Evolutionary conservation across 2,329 filamentous ascomycete species (phyloP), one percentile per base, ranked within the genome.

Genomic region (Camillea tinctor): DNA sequence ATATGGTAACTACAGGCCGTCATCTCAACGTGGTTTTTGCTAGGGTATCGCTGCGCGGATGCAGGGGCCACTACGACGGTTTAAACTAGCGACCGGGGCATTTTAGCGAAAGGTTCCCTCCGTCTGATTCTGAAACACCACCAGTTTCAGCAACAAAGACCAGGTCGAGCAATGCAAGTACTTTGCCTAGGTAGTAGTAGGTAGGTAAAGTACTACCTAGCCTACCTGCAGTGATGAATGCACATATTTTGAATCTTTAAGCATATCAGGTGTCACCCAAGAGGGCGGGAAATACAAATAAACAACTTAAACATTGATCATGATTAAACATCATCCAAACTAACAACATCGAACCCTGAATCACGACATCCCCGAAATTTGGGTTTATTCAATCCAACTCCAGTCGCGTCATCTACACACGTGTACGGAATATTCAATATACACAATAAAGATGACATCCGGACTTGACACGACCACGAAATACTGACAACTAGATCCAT

Each of bases 91-190:
- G 26, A 50, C 22, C 24, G 21, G 21, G 36, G 50, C 55, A 61
- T 58, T 60, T 61, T 64, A 60, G 61, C 59, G 59, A 64, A 60
- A 62, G 61, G 63, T 50, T 58, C 56, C 53, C 61, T 56, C 61
- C 60, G 44, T 57, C 52, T 54, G 56, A n/a, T 51, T 13, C 20
- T 51, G 50, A 51, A 51, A 51, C 50, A 19, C 19, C 50, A 51
- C 50, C 22, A 51, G 50, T 51, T 51, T 51, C 50, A 51, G 19
- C 13, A 19, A 44, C 36, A 44, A 11, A 44, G 36, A 44, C 36
- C 36, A 17, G 36, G 13, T 44, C 36, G 36, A 6, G 17, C 17
- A 44, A 44, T 44, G 36, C 36, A 44, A 44, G 36, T 44, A 44
- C 36, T 44, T 44, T 44, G n/a, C 5, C 36, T 44, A 17, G n/a